Base-by-base conservation (phyloP, 75 land plant genomes). In the Chamaecyparis obtusa region DNA sequence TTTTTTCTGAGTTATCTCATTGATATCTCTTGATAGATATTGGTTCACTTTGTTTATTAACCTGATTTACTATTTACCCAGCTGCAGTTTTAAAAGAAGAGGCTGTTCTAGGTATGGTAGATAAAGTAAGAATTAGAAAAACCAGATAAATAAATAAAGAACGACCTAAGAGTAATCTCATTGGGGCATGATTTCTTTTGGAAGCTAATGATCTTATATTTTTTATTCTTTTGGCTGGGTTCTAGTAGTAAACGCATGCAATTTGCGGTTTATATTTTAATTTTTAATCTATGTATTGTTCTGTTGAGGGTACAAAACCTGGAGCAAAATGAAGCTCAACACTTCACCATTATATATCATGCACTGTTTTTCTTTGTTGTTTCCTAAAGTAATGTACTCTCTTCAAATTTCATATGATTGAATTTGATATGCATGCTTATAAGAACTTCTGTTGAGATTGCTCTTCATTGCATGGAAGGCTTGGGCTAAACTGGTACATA, bases 401-500 rank as follows among this genome's bases (percentile, higher is more conserved):
- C 76, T 9, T 10, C 13, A 72, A 24, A 11, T 39, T 44, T n/a
- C 3, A n/a, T 44, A 44, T 64, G 69, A 5, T 81, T 46, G 48
- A 81, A 9, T 81, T 44, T 81, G 49, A 27, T 44, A 81, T 43
- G 83, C 83, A 81, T 81, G 51, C 46, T 80, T 32, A 46, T 24
- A 81, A n/a, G n/a, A 39, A 1, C 10, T 81, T 10, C 46, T 46
- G 51, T 33, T 85, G 32, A 85, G 82, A 2, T 32, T 14, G 15
- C 35, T 85, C 9, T 84, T 84, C 67, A 7, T 85, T 39, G 41
- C 30, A 56, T 72, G 24, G 30, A 85, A 19, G 81, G 19, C 86
- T 76, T 85, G 43, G 16, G 69, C 82, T 85, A 32, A 84, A 36
- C 69, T 74, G 24, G 11, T 21, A 55, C 54, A 60, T 71, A 85